Base-by-base conservation (phyloP, 1,284 basidiomycete species). In the Cutaneotrichosporon cavernicola region DNA sequence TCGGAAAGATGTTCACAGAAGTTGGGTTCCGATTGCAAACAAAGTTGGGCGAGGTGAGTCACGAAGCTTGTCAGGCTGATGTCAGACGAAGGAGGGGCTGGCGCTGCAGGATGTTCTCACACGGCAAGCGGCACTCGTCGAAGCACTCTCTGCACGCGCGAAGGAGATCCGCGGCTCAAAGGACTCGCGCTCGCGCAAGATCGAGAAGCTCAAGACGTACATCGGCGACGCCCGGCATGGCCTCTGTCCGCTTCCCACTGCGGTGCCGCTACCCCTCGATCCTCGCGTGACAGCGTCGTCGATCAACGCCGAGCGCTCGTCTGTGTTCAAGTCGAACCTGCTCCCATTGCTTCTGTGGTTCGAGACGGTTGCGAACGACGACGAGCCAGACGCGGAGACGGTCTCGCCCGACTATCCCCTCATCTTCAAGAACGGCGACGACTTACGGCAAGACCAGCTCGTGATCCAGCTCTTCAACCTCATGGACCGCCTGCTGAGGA, bases 381-480 rank as follows among this genome's bases (percentile, higher is more conserved):
- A 71, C 4, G 71, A 73, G 13, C 43, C 43, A 8, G 76, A 73
- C 36, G 69, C 69, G 11, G 61, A 62, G 9, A 58, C 69, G 34
- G 70, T 78, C 51, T 69, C 63, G 14, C 73, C 71, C 5, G 89
- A 93, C 75, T 99, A 91, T 78, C 90, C 94, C 0, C 86, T 97
- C 57, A 99, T 99, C 69, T 98, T 98, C 85, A 99, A 99, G 80
- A 95, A 97, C 70, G 97, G 97, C 7, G 97, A 99, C 76, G 97
- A 99, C 76, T 14, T 56, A 38, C 88, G 96, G 26, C 97, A 99
- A 78, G 70, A 75, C 22, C 62, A 65, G 53, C 64, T 75, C 10
- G 73, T 73, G 49, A 62, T 73, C 26, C 70, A 69, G 43, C 66
- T 75, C 16, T 69, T 75, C 32, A 70, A 66, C 32, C 51, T 71